phyloP scores from a whole-genome alignment of 345 rosid species.

The Gossypium anomalum region DNA sequence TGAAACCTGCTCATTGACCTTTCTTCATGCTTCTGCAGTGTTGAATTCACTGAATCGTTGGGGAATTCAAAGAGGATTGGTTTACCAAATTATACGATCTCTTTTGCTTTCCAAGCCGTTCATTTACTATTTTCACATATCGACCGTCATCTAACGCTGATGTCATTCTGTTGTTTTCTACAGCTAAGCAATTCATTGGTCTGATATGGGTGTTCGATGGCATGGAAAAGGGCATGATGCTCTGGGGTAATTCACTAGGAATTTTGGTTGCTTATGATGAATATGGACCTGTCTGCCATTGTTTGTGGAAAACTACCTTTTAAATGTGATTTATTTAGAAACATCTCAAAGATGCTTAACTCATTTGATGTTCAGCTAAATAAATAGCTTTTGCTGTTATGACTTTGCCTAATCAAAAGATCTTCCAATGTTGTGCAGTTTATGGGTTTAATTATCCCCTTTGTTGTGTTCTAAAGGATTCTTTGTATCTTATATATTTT shows the following conservation, averaged over 20 bases:
- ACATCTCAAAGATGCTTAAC: conserved; percentile 27
- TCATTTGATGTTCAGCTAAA: conserved; percentile 32
- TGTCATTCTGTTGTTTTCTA: conserved; percentile 18
- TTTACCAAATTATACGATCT: background rate
- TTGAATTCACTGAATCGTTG: conserved; percentile 29
- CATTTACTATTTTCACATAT: conserved; percentile 10
- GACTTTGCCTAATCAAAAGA: conserved; percentile 36
- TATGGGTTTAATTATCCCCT: conserved; percentile 16
- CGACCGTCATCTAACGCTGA: background rate
- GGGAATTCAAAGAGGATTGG: conserved; percentile 18
- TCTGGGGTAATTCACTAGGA: conserved; percentile 27
- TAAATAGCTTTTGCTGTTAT: conserved; percentile 26
- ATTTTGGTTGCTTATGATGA: conserved; percentile 31
- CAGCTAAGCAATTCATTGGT: conserved; percentile 39
- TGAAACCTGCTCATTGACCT: background rate
- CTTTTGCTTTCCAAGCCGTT: background rate
- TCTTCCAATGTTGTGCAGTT: conserved; percentile 32
- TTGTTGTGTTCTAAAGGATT: background rate
- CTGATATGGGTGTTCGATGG: conserved; percentile 15
- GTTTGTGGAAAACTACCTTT: conserved; percentile 5
- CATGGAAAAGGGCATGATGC: conserved; percentile 12
- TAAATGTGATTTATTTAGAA: conserved; percentile 23
- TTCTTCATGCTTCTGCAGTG: conserved; percentile 18
- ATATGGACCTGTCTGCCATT: conserved; percentile 24
- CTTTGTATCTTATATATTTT: background rate